Evolutionary conservation across 306 rosid species (phyloP), one percentile per base, ranked within the genome.

Genomic region (Senna siamea): DNA sequence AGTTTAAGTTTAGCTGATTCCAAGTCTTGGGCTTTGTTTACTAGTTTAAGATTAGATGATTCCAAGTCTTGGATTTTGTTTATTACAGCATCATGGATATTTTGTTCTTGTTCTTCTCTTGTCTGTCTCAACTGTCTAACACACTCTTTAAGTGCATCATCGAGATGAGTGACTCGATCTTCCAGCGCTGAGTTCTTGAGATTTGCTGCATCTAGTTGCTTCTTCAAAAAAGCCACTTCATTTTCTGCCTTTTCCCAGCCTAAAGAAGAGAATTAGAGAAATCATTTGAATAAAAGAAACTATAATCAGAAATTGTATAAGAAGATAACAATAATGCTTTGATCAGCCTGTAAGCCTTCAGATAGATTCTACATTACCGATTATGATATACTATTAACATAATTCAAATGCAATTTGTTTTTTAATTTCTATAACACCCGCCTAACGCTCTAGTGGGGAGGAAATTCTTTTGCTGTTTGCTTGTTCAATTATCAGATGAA

Each of bases 181-280:
- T 88, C 97, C 43, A 95, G 62, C 41, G 74, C 80, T 0, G 87
- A 87, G 73, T 90, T 95, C 87, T 83, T 87, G 72, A 75, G 83
- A 61, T 76, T 53, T 35, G 84, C 85, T 56, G 80, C 79, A 66
- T 87, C 97, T 32, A 92, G 89, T 81, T 90, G 90, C 68, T 87
- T 90, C 84, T 87, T 95, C 70, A 90, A 71, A 70, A 78, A 76
- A 19, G 80, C 64, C 70, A 85, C 96, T 86, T 92, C 99, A 47
- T 87, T 90, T 90, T 92, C 96, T 22, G 98, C 97, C 82, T 87
- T 90, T 86, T 95, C 99, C 99, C 99, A 95, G 19, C 99, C 99
- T 92, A 79, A 26, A 80, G 14, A 13, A 60, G 11, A 60, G 15
- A 34, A 35, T 60, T 35, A 60, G 66, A 17, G 47, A 40, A 60